A percentile compares a stretch with the other conserved stretches of the same genome.
These are phyloP conservation scores for Larix kaempferi DNA, from an alignment of 75 land plant genomes.

Conservation along the genomic window DNA sequence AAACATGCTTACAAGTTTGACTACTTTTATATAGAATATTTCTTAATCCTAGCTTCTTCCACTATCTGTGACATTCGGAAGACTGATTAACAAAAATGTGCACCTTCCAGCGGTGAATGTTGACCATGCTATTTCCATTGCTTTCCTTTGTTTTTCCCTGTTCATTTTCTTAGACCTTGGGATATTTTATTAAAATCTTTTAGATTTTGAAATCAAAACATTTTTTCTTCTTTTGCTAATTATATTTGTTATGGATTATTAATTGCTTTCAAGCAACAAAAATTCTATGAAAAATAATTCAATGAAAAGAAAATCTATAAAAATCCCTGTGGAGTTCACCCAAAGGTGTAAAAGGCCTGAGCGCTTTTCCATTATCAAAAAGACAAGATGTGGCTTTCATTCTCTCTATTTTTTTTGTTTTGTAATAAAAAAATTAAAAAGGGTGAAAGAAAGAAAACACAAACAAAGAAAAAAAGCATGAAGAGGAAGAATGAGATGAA, in stretches of 20 bases:
- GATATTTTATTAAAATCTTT: background rate
- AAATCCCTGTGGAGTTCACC: background rate
- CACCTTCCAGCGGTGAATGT: background rate
- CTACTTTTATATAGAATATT: background rate
- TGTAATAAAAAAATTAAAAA: background rate
- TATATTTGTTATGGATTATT: background rate
- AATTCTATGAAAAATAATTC: background rate
- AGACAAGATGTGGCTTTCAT: background rate
- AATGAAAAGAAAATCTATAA: background rate
- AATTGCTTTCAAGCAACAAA: background rate
- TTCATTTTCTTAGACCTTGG: background rate
- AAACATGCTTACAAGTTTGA: background rate
- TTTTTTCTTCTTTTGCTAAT: background rate
- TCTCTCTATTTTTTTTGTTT: background rate
- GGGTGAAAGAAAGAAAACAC: background rate
- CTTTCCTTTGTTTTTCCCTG: background rate
- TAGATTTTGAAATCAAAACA: too few relatives aligned
- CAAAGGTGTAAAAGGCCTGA: background rate
- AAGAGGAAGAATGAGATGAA: slow-evolving; percentile 2
- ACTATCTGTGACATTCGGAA: background rate
- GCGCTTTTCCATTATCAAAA: background rate
- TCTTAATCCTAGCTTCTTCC: background rate
- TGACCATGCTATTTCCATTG: background rate
- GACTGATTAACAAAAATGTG: background rate
- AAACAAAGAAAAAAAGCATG: background rate